These are phyloP conservation scores for Neofusicoccum parvum DNA, from an alignment of 2,329 filamentous ascomycete genomes.

Conservation along the genomic window DNA sequence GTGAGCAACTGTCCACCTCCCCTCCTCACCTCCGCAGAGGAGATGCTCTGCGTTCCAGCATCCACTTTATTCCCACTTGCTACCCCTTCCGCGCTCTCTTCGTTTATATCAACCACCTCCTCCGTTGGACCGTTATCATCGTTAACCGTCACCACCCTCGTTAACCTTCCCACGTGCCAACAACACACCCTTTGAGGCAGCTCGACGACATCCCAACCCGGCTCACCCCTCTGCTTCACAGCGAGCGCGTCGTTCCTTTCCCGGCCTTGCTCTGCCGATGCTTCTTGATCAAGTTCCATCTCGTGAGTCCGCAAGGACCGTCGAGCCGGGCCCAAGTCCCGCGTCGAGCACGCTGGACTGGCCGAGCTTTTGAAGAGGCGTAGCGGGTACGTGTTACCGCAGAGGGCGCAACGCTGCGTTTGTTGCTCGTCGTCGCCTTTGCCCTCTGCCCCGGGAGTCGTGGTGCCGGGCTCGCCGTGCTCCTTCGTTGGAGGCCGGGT, in stretches of 20 bases:
- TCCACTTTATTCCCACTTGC: too few relatives aligned
- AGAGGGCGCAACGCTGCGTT: slow-evolving; percentile 33
- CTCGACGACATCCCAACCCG: slow-evolving; percentile 29
- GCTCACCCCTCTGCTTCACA: not conserved
- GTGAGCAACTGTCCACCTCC: not conserved
- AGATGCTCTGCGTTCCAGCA: too few relatives aligned
- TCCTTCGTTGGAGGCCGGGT: not conserved
- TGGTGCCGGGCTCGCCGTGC: not conserved
- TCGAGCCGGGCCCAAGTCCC: not conserved
- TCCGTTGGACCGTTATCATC: not conserved
- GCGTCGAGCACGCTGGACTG: slow-evolving; percentile 31
- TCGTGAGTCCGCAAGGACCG: not conserved
- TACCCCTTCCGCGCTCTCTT: too few relatives aligned
- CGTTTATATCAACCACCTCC: too few relatives aligned
- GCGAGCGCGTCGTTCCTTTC: not conserved
- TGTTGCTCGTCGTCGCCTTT: not conserved
- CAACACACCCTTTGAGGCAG: slow-evolving; percentile 35
- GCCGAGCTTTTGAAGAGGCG: slow-evolving; percentile 35
- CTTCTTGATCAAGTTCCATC: too few relatives aligned
- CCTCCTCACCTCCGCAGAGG: not conserved
- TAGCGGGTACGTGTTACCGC: slow-evolving; percentile 33
- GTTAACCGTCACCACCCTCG: slow-evolving; percentile 27
- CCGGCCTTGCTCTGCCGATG: not conserved
- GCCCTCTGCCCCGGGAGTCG: not conserved
- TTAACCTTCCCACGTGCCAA: slow-evolving; percentile 37